phyloP scores from a whole-genome alignment of 2,329 filamentous ascomycete species.

The Diaporthe destruens region DNA sequence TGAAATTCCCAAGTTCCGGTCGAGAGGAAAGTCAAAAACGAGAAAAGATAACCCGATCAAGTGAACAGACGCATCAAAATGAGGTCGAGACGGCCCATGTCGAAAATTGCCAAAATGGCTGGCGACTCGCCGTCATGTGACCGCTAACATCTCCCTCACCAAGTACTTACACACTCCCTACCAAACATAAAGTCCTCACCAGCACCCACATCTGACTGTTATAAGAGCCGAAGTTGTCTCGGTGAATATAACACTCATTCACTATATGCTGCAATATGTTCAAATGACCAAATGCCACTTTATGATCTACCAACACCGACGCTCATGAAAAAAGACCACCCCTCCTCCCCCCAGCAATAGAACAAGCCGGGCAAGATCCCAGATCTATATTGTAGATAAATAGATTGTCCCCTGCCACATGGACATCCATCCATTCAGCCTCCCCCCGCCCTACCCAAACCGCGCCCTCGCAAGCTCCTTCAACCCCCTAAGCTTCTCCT shows the following conservation, averaged over 20 bases:
- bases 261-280: background rate
- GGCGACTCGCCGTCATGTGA: conserved; percentile 26
- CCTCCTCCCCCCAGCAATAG: too few relatives aligned
- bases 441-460: conserved; percentile 78
- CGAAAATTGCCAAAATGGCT: conserved; percentile 5
- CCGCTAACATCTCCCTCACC: background rate
- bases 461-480: conserved; percentile 82
- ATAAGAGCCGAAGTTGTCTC: background rate
- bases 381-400: too few relatives aligned
- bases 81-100: background rate
- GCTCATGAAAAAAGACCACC: background rate
- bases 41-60: background rate
- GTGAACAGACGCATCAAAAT: background rate
- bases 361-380: too few relatives aligned
- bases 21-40: background rate
- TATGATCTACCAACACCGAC: conserved; percentile 11
- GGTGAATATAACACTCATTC: background rate
- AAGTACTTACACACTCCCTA: background rate
- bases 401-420: too few relatives aligned
- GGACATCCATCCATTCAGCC: too few relatives aligned
- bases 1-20: background rate
- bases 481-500: conserved; percentile 85
- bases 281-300: background rate
- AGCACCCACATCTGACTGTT: background rate
- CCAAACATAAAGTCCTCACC: conserved; percentile 13